A percentile compares a stretch with the other conserved stretches of the same genome.
Conservation (phyloP, 768 basidiomycete genomes). For the Podaxis carcinomalis region DNA sequence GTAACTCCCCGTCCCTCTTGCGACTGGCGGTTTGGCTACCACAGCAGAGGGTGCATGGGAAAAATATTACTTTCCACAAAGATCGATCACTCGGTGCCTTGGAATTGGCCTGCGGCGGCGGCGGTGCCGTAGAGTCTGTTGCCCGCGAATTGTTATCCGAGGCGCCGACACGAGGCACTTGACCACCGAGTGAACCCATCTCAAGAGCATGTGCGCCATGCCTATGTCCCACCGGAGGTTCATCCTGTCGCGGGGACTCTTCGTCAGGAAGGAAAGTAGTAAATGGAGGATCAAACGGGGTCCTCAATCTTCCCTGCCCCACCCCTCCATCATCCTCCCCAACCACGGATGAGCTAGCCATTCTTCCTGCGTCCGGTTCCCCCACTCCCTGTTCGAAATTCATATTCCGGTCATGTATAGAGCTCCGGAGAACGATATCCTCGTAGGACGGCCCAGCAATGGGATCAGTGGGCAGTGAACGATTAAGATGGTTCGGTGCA, state of each 20-base stretch:
- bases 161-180: neutral
- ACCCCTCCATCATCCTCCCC: conserved; percentile 9
- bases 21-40: neutral
- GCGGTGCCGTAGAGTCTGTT: neutral
- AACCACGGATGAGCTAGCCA: neutral
- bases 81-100: neutral
- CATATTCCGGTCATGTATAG: neutral
- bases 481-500: conserved; percentile 4
- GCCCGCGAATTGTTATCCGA: neutral
- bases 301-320: conserved; percentile 8
- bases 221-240: neutral
- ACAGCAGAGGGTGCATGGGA: conserved; percentile 5
- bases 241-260: neutral
- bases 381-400: neutral
- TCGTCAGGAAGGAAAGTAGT: neutral
- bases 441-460: conserved; percentile 43
- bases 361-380: neutral
- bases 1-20: conserved; percentile 12
- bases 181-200: neutral
- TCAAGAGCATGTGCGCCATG: neutral
- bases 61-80: neutral
- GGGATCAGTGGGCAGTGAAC: conserved; percentile 19
- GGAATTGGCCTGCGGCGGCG: neutral
- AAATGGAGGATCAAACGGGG: conserved; percentile 5
- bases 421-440: conserved; percentile 19